Percentiles rank a stretch among this genome's conserved stretches.
phyloP scores from a whole-genome alignment of 768 basidiomycete genomes.

The Lactarius hatsudake region DNA sequence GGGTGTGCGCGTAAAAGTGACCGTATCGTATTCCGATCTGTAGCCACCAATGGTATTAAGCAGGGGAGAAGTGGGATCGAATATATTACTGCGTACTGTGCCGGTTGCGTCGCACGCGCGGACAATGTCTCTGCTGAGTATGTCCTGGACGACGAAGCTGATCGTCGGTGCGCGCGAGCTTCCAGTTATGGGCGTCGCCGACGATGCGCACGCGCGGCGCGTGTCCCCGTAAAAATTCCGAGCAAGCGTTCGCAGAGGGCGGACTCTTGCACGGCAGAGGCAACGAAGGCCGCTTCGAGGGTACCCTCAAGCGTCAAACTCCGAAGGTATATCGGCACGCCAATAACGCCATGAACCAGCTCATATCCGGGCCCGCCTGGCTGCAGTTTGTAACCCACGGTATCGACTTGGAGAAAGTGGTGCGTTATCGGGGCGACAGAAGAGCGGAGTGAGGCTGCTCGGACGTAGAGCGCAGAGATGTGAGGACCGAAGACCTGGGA shows the following conservation, averaged over 20 bases:
- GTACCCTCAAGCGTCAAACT: constrained; percentile 47
- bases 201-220: constrained; percentile 59
- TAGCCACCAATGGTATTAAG: neutral
- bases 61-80: neutral
- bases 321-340: constrained; percentile 60
- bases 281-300: constrained; percentile 51
- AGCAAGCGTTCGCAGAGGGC: constrained; percentile 53
- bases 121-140: constrained; percentile 62
- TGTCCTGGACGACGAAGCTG: constrained; percentile 65
- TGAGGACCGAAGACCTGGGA: constrained; percentile 73
- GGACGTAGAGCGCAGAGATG: constrained; percentile 62
- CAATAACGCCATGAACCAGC: constrained; percentile 56
- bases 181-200: constrained; percentile 50
- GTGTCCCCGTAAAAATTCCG: constrained; percentile 48
- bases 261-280: constrained; percentile 63
- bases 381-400: constrained; percentile 59
- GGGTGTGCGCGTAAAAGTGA: constrained; percentile 73
- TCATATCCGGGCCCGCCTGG: constrained; percentile 78
- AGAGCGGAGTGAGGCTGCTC: constrained; percentile 42
- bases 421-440: constrained; percentile 62
- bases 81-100: constrained; percentile 44
- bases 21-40: constrained; percentile 79
- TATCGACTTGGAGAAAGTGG: constrained; percentile 58
- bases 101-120: constrained; percentile 60
- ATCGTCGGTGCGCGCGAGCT: constrained; percentile 60